Percentiles rank a stretch among this genome's conserved stretches.
Conservation (phyloP, 495 filamentous ascomycete genomes). For the Talaromyces liani region DNA sequence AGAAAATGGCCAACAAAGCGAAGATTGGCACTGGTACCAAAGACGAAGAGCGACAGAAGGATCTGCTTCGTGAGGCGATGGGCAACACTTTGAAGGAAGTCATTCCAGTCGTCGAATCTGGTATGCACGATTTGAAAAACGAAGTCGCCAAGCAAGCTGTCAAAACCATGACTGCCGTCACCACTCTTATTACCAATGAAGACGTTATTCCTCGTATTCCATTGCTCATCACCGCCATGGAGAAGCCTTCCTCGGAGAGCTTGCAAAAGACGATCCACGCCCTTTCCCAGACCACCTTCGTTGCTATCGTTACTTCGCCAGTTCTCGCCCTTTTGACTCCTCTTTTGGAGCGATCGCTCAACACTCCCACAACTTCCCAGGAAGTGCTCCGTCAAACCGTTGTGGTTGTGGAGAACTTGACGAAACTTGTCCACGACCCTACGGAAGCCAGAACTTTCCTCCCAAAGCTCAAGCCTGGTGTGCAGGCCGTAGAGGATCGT, state of each 20-base stretch:
- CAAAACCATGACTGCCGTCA: constrained; percentile 86
- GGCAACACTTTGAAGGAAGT: constrained; percentile 82
- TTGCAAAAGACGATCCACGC: constrained; percentile 94
- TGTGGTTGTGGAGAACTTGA: constrained; percentile 97
- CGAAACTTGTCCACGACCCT: constrained; percentile 96
- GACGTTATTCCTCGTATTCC: constrained; percentile 92
- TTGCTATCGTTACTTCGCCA: constrained; percentile 94
- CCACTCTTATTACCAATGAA: constrained; percentile 90
- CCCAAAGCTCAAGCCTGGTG: constrained; percentile 89
- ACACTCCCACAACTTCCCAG: constrained; percentile 81
- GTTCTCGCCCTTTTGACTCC: constrained; percentile 96
- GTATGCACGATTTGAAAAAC: constrained; percentile 92
- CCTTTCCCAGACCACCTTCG: constrained; percentile 96
- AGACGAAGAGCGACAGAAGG: constrained; percentile 78
- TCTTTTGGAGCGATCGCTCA: constrained; percentile 85
- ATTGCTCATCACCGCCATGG: constrained; percentile 88
- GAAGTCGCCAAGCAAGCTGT: constrained; percentile 85
- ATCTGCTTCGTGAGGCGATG: constrained; percentile 84
- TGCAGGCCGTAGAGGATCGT: constrained; percentile 78
- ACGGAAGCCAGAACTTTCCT: constrained; percentile 94
- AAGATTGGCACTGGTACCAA: constrained; percentile 71
- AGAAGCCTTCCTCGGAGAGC: constrained; percentile 82
- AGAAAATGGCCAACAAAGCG: constrained; percentile 87
- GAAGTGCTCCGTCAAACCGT: constrained; percentile 94
- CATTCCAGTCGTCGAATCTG: constrained; percentile 85